Base-by-base conservation (phyloP, 2,329 filamentous ascomycete species). In the Aspergillus udagawae region DNA sequence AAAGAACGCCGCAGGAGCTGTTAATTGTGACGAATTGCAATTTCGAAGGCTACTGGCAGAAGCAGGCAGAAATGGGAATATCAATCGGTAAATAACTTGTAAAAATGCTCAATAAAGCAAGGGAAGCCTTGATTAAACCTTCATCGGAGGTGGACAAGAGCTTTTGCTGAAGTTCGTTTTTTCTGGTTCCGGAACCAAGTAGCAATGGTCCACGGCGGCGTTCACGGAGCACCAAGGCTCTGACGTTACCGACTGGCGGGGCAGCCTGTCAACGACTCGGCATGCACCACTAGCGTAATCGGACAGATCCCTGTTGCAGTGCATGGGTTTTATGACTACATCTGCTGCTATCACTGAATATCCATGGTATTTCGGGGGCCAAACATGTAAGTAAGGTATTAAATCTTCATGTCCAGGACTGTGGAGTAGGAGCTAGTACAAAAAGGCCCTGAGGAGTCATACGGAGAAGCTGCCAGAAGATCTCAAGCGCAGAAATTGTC, bases 1-100 rank as follows among this genome's bases (percentile, higher is more conserved):
- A 61, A 57, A 60, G 60, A 60, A 49, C 51, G 29, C 52, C 56
- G 60, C 60, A 61, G 50, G 57, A 64, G 54, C 57, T 57, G 54
- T 57, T 57, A 51, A 49, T 29, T 28, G 21, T 41, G 44, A 38
- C 27, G n/a, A 14, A 25, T 17, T 47, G 44, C 21, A 27, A 47
- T 27, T 47, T 45, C 20, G 10, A 21, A 7, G 20, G 20, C 20
- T 47, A 47, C 12, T 23, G 20, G 21, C 1, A 10, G 3, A 25
- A 14, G 21, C 2, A 25, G 14, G 23, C 20, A 23, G 23, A 47
- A 47, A 20, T n/a, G 17, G n/a, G 21, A 52, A 21, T 4, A 28
- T 44, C 27, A n/a, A 23, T 21, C 41, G 12, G 42, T 14, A 28
- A 53, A 53, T 14, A 5, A 20, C n/a, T 17, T 32, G n/a, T 23